phyloP scores from a whole-genome alignment of 768 basidiomycete genomes.

The Collybia sordida region DNA sequence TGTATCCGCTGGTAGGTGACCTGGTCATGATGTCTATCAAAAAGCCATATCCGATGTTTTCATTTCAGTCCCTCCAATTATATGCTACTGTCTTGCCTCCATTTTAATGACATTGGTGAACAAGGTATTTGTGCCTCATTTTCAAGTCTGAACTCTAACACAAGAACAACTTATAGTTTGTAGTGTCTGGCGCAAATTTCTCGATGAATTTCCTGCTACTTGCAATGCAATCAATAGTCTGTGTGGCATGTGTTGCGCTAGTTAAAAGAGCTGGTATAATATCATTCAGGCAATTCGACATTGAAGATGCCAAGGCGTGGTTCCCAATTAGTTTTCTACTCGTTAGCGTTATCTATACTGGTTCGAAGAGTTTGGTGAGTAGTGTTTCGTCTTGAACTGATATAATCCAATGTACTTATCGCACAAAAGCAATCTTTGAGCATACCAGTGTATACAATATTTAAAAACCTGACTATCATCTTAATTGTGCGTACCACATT shows the following conservation, averaged over 20 bases:
- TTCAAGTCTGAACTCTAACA: not conserved
- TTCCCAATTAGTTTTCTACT: conserved; percentile 92
- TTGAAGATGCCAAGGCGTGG: conserved; percentile 86
- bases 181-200: conserved; percentile 90
- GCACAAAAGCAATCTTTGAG: conserved; percentile 86
- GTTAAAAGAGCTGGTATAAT: conserved; percentile 80
- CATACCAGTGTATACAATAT: conserved; percentile 98
- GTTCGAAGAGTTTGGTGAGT: conserved; percentile 93
- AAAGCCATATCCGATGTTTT: not conserved
- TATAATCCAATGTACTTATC: not conserved
- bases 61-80: conserved; percentile 68
- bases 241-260: conserved; percentile 68
- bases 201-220: conserved; percentile 97
- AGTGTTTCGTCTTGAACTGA: not conserved
- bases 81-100: conserved; percentile 88
- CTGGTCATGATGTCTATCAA: not conserved
- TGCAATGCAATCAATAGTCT: conserved; percentile 88
- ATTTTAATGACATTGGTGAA: conserved; percentile 98
- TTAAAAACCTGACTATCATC: conserved; percentile 99
- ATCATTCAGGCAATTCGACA: conserved; percentile 81
- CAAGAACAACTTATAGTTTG: conserved; percentile 46
- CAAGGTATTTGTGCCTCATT: conserved; percentile 54
- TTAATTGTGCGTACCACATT: conserved; percentile 68
- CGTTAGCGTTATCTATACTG: conserved; percentile 95
- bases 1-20: conserved; percentile 23